A percentile compares a stretch with the other conserved stretches of the same genome.
phyloP scores from a whole-genome alignment of 768 basidiomycete species.

The Mycena vulgaris region DNA sequence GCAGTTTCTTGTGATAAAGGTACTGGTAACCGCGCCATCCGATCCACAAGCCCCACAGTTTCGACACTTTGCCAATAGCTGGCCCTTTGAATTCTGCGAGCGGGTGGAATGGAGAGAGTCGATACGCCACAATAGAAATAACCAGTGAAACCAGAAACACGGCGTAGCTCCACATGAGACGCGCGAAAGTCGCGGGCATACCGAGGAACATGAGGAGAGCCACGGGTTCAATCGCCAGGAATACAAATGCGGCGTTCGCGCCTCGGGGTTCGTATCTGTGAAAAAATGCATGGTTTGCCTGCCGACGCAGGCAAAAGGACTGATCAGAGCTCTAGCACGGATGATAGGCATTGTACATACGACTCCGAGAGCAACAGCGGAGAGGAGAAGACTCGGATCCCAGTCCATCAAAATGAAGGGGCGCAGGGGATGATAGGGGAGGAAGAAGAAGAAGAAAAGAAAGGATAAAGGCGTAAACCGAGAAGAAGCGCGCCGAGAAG shows the following conservation, averaged over 20 bases:
- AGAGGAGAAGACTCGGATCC: neutral
- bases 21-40: conserved; percentile 60
- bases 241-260: conserved; percentile 17
- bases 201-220: conserved; percentile 3
- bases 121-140: conserved; percentile 56
- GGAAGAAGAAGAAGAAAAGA: no score
- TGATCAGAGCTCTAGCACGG: neutral
- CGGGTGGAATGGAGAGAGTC: conserved; percentile 69
- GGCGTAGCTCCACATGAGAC: conserved; percentile 1
- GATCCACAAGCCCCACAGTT: conserved; percentile 54
- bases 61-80: conserved; percentile 55
- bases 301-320: neutral
- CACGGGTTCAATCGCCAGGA: conserved; percentile 1
- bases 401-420: neutral
- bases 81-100: conserved; percentile 68
- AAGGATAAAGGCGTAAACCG: no score
- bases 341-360: neutral
- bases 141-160: conserved; percentile 48
- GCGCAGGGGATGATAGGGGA: no score
- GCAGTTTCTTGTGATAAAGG: conserved; percentile 60
- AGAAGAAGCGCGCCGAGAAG: no score
- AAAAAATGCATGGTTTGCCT: conserved; percentile 29
- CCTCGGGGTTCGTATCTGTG: conserved; percentile 25
- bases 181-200: neutral
- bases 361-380: conserved; percentile 8